Evolutionary conservation across 1,284 basidiomycete species (phyloP).

Genomic region (Irpex lacteus): DNA sequence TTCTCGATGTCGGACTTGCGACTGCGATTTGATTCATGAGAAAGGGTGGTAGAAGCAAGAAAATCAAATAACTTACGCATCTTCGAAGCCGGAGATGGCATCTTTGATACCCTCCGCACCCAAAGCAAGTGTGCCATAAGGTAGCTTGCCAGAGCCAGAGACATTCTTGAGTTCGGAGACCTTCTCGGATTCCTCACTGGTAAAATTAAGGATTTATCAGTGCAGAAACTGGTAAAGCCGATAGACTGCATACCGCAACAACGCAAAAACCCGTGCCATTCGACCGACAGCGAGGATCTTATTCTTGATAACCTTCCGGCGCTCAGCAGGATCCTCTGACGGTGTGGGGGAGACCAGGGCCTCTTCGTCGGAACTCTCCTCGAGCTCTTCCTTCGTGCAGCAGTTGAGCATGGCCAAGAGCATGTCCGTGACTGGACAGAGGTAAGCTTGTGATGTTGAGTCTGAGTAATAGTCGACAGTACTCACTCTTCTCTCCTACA

Average conservation of each 20-base stretch:
- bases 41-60: not conserved
- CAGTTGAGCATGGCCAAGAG: constrained; percentile 92
- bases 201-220: not conserved
- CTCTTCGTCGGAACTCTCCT: constrained; percentile 78
- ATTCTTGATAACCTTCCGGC: constrained; percentile 88
- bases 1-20: constrained; percentile 99
- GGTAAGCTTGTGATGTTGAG: constrained; percentile 4
- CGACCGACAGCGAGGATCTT: constrained; percentile 98
- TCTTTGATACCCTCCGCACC: constrained; percentile 97
- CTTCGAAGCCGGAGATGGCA: constrained; percentile 91
- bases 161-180: constrained; percentile 96
- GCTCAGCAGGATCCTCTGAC: constrained; percentile 63
- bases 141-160: constrained; percentile 75
- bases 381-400: constrained; percentile 92
- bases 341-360: constrained; percentile 36
- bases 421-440: constrained; percentile 84
- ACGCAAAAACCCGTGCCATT: constrained; percentile 94
- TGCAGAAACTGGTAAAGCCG: constrained; percentile 5
- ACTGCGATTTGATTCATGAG: constrained; percentile 35
- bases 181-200: constrained; percentile 94
- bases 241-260: constrained; percentile 70
- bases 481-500: constrained; percentile 94
- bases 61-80: constrained; percentile 69
- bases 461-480: constrained; percentile 1
- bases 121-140: constrained; percentile 84